Base-by-base conservation (phyloP, 2,329 filamentous ascomycete genomes). In the Lasiodiplodia sp. region DNA sequence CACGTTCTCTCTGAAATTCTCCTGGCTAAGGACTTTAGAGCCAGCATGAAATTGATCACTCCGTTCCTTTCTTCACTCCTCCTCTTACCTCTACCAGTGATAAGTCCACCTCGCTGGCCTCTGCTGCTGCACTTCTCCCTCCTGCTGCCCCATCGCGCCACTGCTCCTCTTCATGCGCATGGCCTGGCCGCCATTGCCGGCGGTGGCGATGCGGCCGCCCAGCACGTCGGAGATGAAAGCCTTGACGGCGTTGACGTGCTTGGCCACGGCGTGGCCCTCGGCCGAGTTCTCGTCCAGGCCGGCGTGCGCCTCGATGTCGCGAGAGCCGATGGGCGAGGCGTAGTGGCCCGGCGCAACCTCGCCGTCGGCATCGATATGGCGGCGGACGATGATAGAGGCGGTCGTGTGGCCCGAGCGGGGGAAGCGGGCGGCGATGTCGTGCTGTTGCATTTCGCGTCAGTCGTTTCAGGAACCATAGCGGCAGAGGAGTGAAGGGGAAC, bases 321-420 rank as follows among this genome's bases (percentile, higher is more conserved):
- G 64, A 37, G 52, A 14, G 16, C 34, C 31, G 44, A 21, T 11
- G 44, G 49, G 77, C 8, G 76, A 72, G n/a, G 78, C 75, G 28
- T 79, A 71, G 5, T 75, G 75, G 4, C 76, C 76, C 2, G 77
- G 78, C 11, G 77, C 72, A 25, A 80, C 76, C 52, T 80, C 78
- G 44, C 77, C 78, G 18, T 77, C 75, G 47, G 71, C 68, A 34
- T 79, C 76, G 56, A 73, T 65, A 56, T 44, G 10, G 63, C 49
- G 49, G 25, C 66, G 37, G 77, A 71, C 14, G 77, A 70, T 12
- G 72, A 69, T 37, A 72, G 44, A 47, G 44, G 44, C 44, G 18
- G 74, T 18, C n/a, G 40, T 31, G 44, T 21, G 14, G 52, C 60
- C 25, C 8, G 53, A 28, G 44, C 34, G 51, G 6, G 68, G 55